Evolutionary conservation across 1,284 basidiomycete species (phyloP), one percentile per base, ranked within the genome.

Genomic region (Puccinia polysora): DNA sequence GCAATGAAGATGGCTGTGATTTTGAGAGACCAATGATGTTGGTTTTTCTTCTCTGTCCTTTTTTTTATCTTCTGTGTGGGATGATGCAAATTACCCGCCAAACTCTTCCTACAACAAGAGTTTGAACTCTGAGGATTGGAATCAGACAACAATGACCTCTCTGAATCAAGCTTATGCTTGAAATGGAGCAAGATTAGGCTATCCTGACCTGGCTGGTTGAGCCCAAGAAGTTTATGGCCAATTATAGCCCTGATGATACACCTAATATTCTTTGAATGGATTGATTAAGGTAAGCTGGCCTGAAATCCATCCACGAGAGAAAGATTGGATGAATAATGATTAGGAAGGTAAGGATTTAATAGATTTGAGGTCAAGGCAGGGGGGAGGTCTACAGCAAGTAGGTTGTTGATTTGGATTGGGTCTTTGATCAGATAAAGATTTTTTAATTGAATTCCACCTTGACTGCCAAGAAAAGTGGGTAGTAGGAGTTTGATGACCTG

Each of bases 211-310:
- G 68, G 80, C 4, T 20, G 58, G 81, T 75, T 82, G 83, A 74
- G 89, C 78, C 18, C 88, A 84, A 62, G 87, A 81, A 77, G 87
- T 86, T 60, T 87, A 86, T 77, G 87, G 85, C 77, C 86, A 87
- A 65, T 82, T 82, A 77, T 73, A 83, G 77, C 86, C 87, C 78
- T 86, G 84, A 28, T 81, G 82, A 89, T 86, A 67, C 91, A 81
- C 73, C 92, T 81, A 73, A 91, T 83, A 20, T 85, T 83, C 73
- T 89, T 87, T 65, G 89, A 84, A 76, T 87, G 84, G 77, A 91
- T 88, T 34, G 91, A 86, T 77, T 88, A 90, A 8, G 92, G 92
- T 62, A 94, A 89, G 1, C 92, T 95, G 34, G 92, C 92, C 76
- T 89, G 88, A 80, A 95, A 96, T 0, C 92, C 92, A 52, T 88